Base-by-base conservation (phyloP, 192 early-diverging fungal genomes). In the Thoreauomyces humboldtii region DNA sequence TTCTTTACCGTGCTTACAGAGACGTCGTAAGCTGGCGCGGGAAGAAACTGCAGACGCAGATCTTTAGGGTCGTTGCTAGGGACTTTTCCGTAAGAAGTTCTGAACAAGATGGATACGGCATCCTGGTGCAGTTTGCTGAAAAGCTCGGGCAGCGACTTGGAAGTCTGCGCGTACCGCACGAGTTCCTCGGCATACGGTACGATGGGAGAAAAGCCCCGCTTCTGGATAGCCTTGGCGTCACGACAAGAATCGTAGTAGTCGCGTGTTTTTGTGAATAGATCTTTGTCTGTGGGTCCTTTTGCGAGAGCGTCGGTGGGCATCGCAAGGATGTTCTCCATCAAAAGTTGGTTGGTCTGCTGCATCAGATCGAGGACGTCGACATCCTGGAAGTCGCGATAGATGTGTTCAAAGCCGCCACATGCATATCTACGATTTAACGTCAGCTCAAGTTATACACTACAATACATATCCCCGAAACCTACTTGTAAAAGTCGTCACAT, bases 401-500 rank as follows among this genome's bases (percentile, higher is more conserved):
- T 24, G 21, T 73, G 42, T 2, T 35, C 31, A 28, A 76, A 80
- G 12, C 72, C 69, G 22, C 69, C 66, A 57, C 78, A 80, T 17
- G 75, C 47, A 46, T 75, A 67, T 29, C n/a, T n/a, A n/a, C n/a
- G n/a, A n/a, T n/a, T n/a, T n/a, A n/a, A n/a, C n/a, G n/a, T n/a
- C n/a, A n/a, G n/a, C n/a, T n/a, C n/a, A n/a, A n/a, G n/a, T n/a
- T n/a, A n/a, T n/a, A n/a, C n/a, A n/a, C n/a, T n/a, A n/a, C n/a
- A n/a, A n/a, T n/a, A n/a, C n/a, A n/a, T n/a, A n/a, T n/a, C n/a
- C n/a, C n/a, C n/a, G n/a, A n/a, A n/a, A n/a, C n/a, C n/a, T n/a
- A n/a, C n/a, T 32, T 29, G 60, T 70, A 80, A 54, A 80, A 80
- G 45, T 80, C 73, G 0, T 60, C 34, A 55, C 78, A 80, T 25